Conservation (phyloP, 352 stramenopile species). For the Globisporangium polare region DNA sequence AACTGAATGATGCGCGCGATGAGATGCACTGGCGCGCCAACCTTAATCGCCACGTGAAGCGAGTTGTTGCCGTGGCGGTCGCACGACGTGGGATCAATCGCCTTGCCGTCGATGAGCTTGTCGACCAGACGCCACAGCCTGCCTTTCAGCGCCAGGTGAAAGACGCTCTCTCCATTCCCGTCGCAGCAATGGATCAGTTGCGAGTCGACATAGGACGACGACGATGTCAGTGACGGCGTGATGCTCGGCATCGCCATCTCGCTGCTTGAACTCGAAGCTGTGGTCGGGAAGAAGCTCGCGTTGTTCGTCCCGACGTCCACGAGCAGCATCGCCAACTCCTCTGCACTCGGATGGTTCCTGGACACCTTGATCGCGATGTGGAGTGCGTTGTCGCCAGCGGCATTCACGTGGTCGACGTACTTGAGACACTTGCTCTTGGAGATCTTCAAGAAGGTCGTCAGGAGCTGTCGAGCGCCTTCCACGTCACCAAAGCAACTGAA, state of each 20-base stretch:
- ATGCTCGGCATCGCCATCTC: conserved; percentile 6
- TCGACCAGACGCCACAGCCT: conserved; percentile 65
- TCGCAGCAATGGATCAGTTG: conserved; percentile 44
- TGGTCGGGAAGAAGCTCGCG: conserved; percentile 2
- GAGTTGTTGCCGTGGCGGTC: conserved; percentile 48
- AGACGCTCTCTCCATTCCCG: conserved; percentile 38
- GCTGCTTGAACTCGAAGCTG: not conserved
- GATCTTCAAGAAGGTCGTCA: conserved; percentile 17
- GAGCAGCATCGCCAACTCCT: conserved; percentile 33
- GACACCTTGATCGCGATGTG: conserved; percentile 63
- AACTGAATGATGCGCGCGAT: conserved; percentile 45
- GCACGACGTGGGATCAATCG: conserved; percentile 39
- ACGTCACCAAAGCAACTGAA: conserved; percentile 50
- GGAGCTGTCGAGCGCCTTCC: conserved; percentile 30
- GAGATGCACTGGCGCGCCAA: conserved; percentile 39
- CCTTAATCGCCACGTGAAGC: conserved; percentile 64
- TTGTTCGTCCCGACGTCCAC: conserved; percentile 32
- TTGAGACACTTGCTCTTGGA: conserved; percentile 23
- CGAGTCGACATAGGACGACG: conserved; percentile 18
- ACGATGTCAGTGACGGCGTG: not conserved
- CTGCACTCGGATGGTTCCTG: conserved; percentile 10
- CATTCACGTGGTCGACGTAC: conserved; percentile 58
- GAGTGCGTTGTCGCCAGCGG: conserved; percentile 56
- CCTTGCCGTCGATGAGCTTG: conserved; percentile 35
- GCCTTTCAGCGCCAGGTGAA: conserved; percentile 57